Base-by-base conservation (phyloP, 306 rosid species). In the Begonia fuchsioides region DNA sequence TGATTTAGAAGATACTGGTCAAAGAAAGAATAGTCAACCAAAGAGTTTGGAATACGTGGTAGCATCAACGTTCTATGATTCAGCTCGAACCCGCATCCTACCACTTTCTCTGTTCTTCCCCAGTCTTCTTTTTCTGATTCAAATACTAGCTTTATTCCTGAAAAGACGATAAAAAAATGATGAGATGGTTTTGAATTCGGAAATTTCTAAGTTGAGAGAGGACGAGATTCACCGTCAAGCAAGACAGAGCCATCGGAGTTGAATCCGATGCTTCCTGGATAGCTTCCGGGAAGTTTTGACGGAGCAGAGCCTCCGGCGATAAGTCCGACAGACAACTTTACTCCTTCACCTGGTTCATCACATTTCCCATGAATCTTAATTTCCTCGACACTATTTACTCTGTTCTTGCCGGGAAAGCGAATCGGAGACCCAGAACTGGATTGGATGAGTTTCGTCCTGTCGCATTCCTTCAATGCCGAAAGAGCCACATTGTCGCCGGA, bases 71-170 rank as follows among this genome's bases (percentile, higher is more conserved):
- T 26, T 26, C 35, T 26, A 26, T 26, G 35, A 5, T 26, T 26
- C 35, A 26, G 96, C 65, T 92, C 96, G 56, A 60, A 92, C 9
- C 98, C 96, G 45, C 95, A 85, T 3, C 98, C 98, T 49, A 85
- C 68, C 46, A 85, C 96, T 53, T 67, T 80, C 49, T 77, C 81
- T 9, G 51, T 44, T 66, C 68, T 72, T 59, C 75, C 74, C 98
- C 98, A 92, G 1, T 75, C 73, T 52, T 61, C 79, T 17, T 75
- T 76, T 13, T 82, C 81, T 0, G 87, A 77, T 50, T 77, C 87
- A 9, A 50, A 60, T 40, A 68, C 87, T 26, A 82, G 72, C 65
- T 79, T 85, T 12, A 57, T 75, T 58, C 96, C 98, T 90, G 75
- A n/a, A 8, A 2, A 26, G 35, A 26, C 8, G 35, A 26, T 26